A percentile compares a stretch with the other conserved stretches of the same genome.
Conservation (phyloP, 2,329 filamentous ascomycete species). For the Clarireedia hainanense region DNA sequence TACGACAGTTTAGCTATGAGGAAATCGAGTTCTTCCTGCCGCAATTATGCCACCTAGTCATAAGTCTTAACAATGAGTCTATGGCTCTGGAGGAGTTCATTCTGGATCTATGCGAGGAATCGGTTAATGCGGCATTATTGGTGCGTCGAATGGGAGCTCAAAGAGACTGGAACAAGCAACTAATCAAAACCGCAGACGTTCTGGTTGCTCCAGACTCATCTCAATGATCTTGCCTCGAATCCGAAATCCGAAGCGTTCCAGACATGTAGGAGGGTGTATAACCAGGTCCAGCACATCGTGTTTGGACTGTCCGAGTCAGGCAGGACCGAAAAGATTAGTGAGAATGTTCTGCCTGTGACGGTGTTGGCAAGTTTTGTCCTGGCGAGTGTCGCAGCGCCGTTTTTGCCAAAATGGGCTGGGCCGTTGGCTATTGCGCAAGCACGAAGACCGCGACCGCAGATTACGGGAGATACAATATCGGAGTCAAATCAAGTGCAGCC, state of each 20-base stretch:
- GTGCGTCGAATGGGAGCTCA: conserved; percentile 40
- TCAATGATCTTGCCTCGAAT: conserved; percentile 68
- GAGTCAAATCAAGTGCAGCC: conserved; percentile 42
- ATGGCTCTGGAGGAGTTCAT: conserved; percentile 87
- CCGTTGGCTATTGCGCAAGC: conserved; percentile 77
- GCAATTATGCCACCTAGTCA: conserved; percentile 79
- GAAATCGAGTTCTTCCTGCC: conserved; percentile 91
- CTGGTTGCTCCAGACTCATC: conserved; percentile 84
- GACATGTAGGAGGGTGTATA: conserved; percentile 76
- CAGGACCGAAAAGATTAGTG: conserved; percentile 67
- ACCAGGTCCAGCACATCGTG: conserved; percentile 81
- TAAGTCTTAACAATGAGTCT: conserved; percentile 83
- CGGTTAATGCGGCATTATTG: conserved; percentile 73
- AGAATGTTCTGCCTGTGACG: conserved; percentile 73
- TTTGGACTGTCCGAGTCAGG: conserved; percentile 67
- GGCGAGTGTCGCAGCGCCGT: conserved; percentile 66
- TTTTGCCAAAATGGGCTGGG: conserved; percentile 70
- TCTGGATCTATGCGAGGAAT: conserved; percentile 78
- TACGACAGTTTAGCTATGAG: conserved; percentile 82
- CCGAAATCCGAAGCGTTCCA: conserved; percentile 72
- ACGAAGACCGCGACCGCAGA: conserved; percentile 54
- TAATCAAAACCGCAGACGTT: conserved; percentile 54
- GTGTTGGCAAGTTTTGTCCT: conserved; percentile 75
- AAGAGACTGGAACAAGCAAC: conserved; percentile 7
- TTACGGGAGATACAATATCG: conserved; percentile 51